Conservation (phyloP, 192 early-diverging fungal species). For the Jimgerdemannia lactiflua region DNA sequence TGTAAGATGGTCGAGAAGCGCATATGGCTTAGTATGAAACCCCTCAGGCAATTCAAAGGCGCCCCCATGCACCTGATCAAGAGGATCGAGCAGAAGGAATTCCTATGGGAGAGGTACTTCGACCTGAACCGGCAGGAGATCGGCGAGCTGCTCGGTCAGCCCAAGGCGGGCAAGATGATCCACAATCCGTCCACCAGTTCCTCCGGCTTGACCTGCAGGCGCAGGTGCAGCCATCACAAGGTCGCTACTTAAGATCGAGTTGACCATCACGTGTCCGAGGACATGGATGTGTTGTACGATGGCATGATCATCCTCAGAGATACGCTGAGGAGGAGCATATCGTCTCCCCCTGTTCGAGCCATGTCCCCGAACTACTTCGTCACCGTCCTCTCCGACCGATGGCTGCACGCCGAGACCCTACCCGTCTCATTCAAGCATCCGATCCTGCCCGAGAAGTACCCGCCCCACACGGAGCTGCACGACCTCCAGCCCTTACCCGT, state of each 20-base stretch:
- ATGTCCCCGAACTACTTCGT: constrained; percentile 98
- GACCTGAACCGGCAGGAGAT: constrained; percentile 91
- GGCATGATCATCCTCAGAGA: constrained; percentile 85
- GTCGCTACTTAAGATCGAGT: constrained; percentile 85
- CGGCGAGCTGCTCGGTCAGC: constrained; percentile 84
- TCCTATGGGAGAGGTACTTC: constrained; percentile 93
- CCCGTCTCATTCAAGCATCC: constrained; percentile 93
- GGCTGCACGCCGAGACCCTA: constrained; percentile 91
- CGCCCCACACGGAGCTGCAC: constrained; percentile 91
- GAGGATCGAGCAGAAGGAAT: constrained; percentile 88
- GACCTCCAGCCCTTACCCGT: constrained; percentile 92
- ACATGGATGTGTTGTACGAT: constrained; percentile 89
- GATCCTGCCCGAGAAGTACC: constrained; percentile 88
- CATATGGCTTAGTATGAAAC: constrained; percentile 95
- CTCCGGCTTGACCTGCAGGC: constrained; percentile 87
- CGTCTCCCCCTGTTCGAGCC: constrained; percentile 87
- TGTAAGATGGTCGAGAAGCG: constrained; percentile 98
- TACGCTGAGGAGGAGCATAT: constrained; percentile 84
- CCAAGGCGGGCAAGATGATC: constrained; percentile 86
- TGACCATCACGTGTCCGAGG: constrained; percentile 91
- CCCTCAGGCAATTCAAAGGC: constrained; percentile 87
- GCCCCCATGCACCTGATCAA: constrained; percentile 81
- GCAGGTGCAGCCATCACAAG: constrained; percentile 90
- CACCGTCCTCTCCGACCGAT: constrained; percentile 88
- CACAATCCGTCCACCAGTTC: constrained; percentile 92